A percentile compares a stretch with the other conserved stretches of the same genome.
phyloP scores from a whole-genome alignment of 352 stramenopile genomes.

The Stephanocyclus meneghinianus region DNA sequence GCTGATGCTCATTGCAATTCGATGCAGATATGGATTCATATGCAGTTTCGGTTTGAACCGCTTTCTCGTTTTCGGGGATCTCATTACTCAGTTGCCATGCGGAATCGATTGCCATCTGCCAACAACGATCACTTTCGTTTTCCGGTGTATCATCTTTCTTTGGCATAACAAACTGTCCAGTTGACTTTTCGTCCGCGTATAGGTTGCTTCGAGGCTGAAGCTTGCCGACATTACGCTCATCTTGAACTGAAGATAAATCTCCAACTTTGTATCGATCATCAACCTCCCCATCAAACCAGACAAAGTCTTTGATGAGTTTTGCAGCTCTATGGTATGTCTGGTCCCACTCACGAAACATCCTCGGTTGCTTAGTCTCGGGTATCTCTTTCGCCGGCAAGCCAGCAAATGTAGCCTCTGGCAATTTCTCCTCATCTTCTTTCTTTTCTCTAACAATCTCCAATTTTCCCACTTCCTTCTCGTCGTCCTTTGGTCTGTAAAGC shows the following conservation, averaged over 20 bases:
- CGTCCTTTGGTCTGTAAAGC: neutral
- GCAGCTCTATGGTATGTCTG: neutral
- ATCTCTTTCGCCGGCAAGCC: slow-evolving; percentile 23
- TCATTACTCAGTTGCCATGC: neutral
- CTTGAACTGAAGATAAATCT: neutral
- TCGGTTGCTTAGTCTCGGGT: neutral
- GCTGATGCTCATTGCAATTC: neutral
- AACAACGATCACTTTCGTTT: neutral
- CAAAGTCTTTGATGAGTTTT: slow-evolving; percentile 12
- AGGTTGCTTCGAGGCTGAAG: neutral
- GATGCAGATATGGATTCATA: neutral
- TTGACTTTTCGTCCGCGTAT: too few species aligned
- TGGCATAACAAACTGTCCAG: too few species aligned
- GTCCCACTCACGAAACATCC: slow-evolving; percentile 26
- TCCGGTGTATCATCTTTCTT: neutral
- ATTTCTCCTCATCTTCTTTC: slow-evolving; percentile 7
- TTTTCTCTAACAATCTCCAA: slow-evolving; percentile 17
- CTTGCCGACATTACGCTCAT: neutral
- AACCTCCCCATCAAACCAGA: slow-evolving; percentile 26
- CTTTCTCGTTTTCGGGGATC: neutral
- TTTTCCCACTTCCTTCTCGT: slow-evolving; percentile 28
- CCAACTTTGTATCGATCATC: slow-evolving; percentile 1
- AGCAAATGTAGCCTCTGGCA: slow-evolving; percentile 12
- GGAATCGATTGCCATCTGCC: slow-evolving; percentile 3
- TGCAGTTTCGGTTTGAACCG: neutral